Base-by-base conservation (phyloP, 2,329 filamentous ascomycete genomes). In the Arachnomyces sp. region DNA sequence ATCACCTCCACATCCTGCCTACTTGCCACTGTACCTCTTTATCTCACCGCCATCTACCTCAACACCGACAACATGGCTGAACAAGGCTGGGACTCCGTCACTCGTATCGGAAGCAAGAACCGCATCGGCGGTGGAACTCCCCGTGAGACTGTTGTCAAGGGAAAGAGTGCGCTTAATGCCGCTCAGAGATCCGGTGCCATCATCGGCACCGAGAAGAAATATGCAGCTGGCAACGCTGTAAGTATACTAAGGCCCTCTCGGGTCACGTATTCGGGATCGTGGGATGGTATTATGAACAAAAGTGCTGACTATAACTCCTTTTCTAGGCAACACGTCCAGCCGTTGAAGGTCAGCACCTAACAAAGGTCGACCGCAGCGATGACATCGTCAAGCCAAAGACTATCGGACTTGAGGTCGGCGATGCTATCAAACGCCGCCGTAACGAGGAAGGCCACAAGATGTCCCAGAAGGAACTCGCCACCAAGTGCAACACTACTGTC, bases 301-400 rank as follows among this genome's bases (percentile, higher is more conserved):
- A 33, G 36, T 29, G 14, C 35, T 25, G 25, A 47, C 44, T 51
- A 40, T 54, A 41, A 18, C 4, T n/a, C n/a, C n/a, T 28, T 13
- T n/a, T 28, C 11, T 11, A 75, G 69, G 61, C 72, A 32, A 52
- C 49, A 16, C 61, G 61, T 42, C 41, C 68, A 44, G 70, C 68
- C 46, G 56, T 73, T 51, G 90, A 96, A 69, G 92, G 92, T 54
- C 92, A 98, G 71, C 89, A 86, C 62, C 76, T 96, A 51, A 96
- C 92, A 52, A 95, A 96, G 74, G 89, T 98, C 66, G 92, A 96
- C 75, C 89, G 90, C 53, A 82, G 81, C 62, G 89, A 96, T 73
- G 92, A 95, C 63, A 95, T 95, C 69, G 83, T 96, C 69, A 95
- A 95, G 73, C 89, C 88, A 60, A 94, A 94, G 72, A 93, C 87